These are phyloP conservation scores for Nakataea oryzae DNA, from an alignment of 2,329 filamentous ascomycete species.

Conservation along the genomic window DNA sequence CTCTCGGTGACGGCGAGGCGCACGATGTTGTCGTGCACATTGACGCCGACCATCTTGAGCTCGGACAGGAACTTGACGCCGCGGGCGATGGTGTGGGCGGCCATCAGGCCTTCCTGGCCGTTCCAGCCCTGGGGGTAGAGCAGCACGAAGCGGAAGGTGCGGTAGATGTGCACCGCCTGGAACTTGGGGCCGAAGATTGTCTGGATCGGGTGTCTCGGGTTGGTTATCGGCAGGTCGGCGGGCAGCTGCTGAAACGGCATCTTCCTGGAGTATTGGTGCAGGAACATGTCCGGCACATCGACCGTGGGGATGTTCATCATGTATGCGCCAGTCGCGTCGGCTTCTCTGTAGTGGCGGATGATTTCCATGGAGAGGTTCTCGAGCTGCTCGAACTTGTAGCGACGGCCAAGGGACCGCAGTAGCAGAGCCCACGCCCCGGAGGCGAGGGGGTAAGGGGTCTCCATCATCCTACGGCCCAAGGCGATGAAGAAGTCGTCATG, in stretches of 20 bases:
- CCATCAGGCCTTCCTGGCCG: background rate
- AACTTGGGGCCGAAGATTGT: conserved; percentile 31
- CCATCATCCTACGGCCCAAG: conserved; percentile 23
- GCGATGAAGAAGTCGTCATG: conserved; percentile 20
- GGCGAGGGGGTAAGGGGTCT: conserved; percentile 27
- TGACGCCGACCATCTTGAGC: conserved; percentile 20
- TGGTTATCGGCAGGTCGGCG: conserved; percentile 28
- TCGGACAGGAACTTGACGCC: conserved; percentile 21
- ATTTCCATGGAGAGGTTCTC: conserved; percentile 32
- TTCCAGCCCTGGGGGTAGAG: background rate
- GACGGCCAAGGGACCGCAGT: conserved; percentile 30
- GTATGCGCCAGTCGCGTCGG: conserved; percentile 14
- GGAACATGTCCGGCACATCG: conserved; percentile 26
- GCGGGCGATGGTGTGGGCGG: conserved; percentile 16
- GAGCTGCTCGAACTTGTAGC: conserved; percentile 32
- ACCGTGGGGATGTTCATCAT: conserved; percentile 31
- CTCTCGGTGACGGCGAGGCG: conserved; percentile 16
- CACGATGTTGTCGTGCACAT: conserved; percentile 12
- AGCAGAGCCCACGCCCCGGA: conserved; percentile 31
- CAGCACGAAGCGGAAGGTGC: conserved; percentile 18
- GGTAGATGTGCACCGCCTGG: conserved; percentile 29
- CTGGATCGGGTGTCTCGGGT: conserved; percentile 34
- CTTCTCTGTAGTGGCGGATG: conserved; percentile 23
- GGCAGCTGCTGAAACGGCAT: conserved; percentile 23
- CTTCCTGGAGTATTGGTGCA: conserved; percentile 6